Base-by-base conservation (phyloP, 2,329 filamentous ascomycete genomes). In the Fusarium compactum region DNA sequence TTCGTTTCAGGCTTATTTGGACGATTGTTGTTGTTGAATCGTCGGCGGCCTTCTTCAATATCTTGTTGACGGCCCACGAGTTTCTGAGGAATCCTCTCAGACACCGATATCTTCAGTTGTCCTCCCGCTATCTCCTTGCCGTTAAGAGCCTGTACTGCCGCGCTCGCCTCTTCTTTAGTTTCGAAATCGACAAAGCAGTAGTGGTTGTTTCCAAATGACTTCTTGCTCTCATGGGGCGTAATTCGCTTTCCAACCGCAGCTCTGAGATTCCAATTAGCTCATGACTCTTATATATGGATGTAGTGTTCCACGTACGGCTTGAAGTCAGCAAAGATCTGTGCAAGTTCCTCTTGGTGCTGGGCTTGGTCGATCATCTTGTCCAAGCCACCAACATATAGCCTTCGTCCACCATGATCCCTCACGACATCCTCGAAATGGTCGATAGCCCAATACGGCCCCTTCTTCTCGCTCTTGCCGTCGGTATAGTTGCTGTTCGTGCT, bases 171-270 rank as follows among this genome's bases (percentile, higher is more conserved):
- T 55, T 88, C 84, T 1, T 80, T 76, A 8, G 83, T 86, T 50
- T 80, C 81, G 59, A 91, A 85, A 72, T 91, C 89, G n/a, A 91
- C 87, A 63, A 91, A 91, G 71, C 88, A 87, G 77, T 89, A 91
- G 78, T 91, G 86, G 74, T 89, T 84, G 67, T 87, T 85, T 30
- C 87, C 87, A 0, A 82, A 81, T n/a, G 81, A 77, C 27, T 80
- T 81, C 62, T 84, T 90, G 74, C 79, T 87, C 74, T 81, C 88
- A 76, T 83, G 89, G 67, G 85, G 88, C 48, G 84, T 90, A 82
- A 87, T 91, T 20, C 84, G 80, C 70, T 86, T 86, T 69, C 84
- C 81, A 48, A 86, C 81, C 1, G 69, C 70, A 18, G 50, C 43
- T 5, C 69, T 73, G 10, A 11, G 32, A 29, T 11, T 3, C 2